phyloP scores from a whole-genome alignment of 768 basidiomycete genomes.

The Trametes elegans region DNA sequence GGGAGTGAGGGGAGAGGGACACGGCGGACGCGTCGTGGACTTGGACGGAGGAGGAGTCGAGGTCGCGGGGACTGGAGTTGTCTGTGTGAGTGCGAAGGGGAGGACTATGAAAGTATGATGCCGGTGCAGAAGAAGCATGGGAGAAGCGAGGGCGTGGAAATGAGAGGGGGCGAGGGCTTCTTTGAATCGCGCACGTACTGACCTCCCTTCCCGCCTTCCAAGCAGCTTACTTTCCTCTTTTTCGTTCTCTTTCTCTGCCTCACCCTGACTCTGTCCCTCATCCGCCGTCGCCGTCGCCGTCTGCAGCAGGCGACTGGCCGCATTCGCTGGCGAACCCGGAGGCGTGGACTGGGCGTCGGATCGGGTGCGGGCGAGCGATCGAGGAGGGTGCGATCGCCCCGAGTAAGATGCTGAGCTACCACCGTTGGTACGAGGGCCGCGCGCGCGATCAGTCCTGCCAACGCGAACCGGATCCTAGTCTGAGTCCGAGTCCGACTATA shows the following conservation, averaged over 20 bases:
- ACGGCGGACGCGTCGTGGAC: neutral
- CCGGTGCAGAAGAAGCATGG: constrained; percentile 7
- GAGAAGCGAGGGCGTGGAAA: constrained; percentile 3
- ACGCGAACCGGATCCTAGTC: constrained; percentile 18
- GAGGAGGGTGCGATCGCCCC: too few species aligned
- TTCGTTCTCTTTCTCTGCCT: too few species aligned
- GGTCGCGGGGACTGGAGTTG: too few species aligned
- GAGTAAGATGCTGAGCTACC: neutral
- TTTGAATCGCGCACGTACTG: neutral
- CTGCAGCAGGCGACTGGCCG: neutral
- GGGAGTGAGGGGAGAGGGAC: neutral
- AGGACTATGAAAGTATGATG: constrained; percentile 1
- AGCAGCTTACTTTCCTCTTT: too few species aligned
- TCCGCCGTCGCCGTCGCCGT: neutral
- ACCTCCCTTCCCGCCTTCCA: neutral
- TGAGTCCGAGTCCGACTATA: constrained; percentile 1
- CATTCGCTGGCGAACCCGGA: neutral
- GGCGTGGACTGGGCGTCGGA: neutral
- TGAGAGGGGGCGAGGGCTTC: neutral
- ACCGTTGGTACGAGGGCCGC: constrained; percentile 9
- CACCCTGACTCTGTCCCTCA: neutral
- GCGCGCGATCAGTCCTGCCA: constrained; percentile 16
- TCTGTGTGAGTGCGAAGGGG: too few species aligned
- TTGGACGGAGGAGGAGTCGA: neutral
- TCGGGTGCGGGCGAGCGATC: neutral